Base-by-base conservation (phyloP, 2,329 filamentous ascomycete species). In the Aspergillus eucalypticola region DNA sequence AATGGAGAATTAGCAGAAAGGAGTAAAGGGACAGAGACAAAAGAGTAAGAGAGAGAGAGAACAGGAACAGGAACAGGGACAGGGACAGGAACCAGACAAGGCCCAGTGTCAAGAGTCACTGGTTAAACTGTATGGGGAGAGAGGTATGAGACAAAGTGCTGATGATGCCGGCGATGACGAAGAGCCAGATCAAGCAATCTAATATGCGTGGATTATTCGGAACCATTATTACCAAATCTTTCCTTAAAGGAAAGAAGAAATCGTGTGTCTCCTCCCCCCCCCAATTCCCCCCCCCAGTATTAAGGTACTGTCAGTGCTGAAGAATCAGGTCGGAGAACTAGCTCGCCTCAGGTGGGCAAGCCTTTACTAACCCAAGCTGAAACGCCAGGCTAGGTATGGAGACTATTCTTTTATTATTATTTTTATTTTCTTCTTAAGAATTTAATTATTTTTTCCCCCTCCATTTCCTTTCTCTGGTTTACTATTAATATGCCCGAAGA, bases 281-380 rank as follows among this genome's bases (percentile, higher is more conserved):
- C 41, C 19, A 21, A 23, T 44, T 8, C 2, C 25, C 7, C 25
- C 41, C 27, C 42, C 39, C 39, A 19, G 39, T 32, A 55, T 44
- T 55, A 55, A 55, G 53, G 53, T 55, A 55, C 53, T 55, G 53
- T 55, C 53, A 55, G 53, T 55, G 53, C 53, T 55, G 53, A 55
- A 58, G 51, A 52, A 59, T 53, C 42, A 60, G 58, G 59, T 58
- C 60, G 54, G 60, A 58, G 59, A 42, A 54, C 55, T 42, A 49
- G 52, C 53, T 55, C 11, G 39, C 53, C 53, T 35, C 41, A 60
- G 55, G 54, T 58, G 54, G 46, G 48, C 50, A 53, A 32, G 35
- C 55, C 38, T 53, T 54, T 51, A 52, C 60, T 54, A 54, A 59
- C 19, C 52, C 23, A 32, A n/a, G 58, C 54, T 62, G 60, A 62